Evolutionary conservation across 331 rosid species (phyloP), one percentile per base, ranked within the genome.

Genomic region (Arachis monticola): DNA sequence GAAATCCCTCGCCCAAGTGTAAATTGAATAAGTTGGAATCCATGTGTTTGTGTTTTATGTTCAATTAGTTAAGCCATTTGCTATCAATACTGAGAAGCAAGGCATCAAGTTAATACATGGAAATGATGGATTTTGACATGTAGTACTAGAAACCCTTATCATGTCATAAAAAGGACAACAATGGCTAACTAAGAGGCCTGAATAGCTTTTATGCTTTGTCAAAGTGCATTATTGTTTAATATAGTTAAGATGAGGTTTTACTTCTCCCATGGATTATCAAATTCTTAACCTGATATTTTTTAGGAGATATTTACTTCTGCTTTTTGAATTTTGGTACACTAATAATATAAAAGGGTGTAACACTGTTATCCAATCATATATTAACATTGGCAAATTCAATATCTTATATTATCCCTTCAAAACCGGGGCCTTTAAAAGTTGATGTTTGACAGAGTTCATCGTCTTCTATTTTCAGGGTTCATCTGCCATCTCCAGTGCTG

Each of bases 401-500:
- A 4, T 38, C 51, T 46, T 46, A n/a, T 40, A 13, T 7, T 69
- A 17, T 27, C 27, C 56, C 30, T 35, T 13, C 9, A 7, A 30
- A 3, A 41, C 31, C 41, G 73, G 59, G 27, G 38, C 41, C 52
- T 46, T 55, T 46, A 45, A 42, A 41, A n/a, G 17, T 45, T 56
- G 52, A 71, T 53, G 4, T 57, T 80, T 75, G 17, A 80, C 78
- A 7, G 5, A 56, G 50, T 76, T 68, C 56, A 27, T 27, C 65
- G 47, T 79, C 50, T 67, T 83, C 74, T 75, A 52, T 52, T 68
- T 73, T 41, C 81, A 94, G 99, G 83, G 87, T 76, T 92, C 96
- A 22, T 77, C 88, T 76, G 79, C 97, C 83, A 94, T 94, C 79
- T 94, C 97, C 32, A 94, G 97, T 83, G 92, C 96, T 11, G 99